Evolutionary conservation across 2,329 filamentous ascomycete species (phyloP).

Genomic region (Amesomyces nigricolor): DNA sequence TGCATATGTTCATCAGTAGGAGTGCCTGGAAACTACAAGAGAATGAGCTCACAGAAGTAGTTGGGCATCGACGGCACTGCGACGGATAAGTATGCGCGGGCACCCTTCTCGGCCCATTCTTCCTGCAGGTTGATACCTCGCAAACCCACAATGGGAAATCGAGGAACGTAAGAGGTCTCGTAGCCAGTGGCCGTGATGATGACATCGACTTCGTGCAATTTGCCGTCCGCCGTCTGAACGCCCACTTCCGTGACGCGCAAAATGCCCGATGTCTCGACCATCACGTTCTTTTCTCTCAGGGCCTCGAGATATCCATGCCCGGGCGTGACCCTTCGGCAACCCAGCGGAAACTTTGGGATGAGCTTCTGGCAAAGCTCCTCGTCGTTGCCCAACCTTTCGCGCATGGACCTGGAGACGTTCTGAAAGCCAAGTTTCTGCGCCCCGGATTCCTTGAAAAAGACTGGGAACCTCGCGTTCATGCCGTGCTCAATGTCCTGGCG

Average conservation of each 20-base stretch:
- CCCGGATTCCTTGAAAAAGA: neutral
- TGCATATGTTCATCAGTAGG: too few species aligned
- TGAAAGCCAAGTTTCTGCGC: neutral
- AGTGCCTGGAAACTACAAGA: too few species aligned
- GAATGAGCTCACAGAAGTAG: neutral
- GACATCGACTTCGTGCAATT: neutral
- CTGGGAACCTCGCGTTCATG: neutral
- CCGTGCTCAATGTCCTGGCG: neutral
- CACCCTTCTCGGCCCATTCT: neutral
- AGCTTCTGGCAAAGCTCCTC: neutral
- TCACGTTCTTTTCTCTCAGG: neutral
- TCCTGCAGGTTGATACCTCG: neutral
- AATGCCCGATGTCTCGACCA: neutral
- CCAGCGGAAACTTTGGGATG: neutral
- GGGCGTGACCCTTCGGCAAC: neutral
- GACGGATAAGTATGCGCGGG: neutral
- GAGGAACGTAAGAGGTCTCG: neutral
- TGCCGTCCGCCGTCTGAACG: neutral
- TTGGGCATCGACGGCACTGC: neutral
- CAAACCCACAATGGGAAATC: neutral
- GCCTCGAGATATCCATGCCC: neutral
- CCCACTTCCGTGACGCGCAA: neutral
- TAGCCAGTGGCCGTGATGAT: neutral
- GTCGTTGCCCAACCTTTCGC: neutral
- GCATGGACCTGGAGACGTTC: neutral